Percentiles rank a stretch among this genome's conserved stretches.
Evolutionary conservation across 2,329 filamentous ascomycete genomes (phyloP).

Genomic region (Annulohypoxylon truncatum): DNA sequence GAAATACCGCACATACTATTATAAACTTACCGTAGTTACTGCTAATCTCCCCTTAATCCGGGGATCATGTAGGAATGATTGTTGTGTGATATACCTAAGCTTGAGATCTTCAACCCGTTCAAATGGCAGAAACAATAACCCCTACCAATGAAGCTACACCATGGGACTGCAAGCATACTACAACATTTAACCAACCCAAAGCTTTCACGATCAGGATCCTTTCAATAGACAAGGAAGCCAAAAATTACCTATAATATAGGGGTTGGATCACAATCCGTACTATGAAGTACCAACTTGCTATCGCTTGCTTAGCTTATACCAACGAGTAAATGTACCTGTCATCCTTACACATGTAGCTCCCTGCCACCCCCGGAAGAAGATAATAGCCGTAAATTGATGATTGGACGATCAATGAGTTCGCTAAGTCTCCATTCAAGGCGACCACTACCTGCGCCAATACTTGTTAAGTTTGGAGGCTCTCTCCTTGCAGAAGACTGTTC

Average conservation of each 20-base stretch:
- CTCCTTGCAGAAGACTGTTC: neutral
- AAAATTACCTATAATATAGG: constrained; percentile 7
- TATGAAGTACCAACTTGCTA: neutral
- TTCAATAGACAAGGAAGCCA: constrained; percentile 1
- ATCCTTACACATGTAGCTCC: neutral
- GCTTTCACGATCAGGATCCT: neutral
- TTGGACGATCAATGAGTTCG: neutral
- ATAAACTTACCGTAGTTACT: no score
- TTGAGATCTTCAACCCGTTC: neutral
- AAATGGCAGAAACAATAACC: neutral
- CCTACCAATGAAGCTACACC: neutral
- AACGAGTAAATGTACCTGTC: neutral
- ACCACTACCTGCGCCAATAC: neutral
- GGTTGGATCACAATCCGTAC: constrained; percentile 1
- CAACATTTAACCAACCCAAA: no score
- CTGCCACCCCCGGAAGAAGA: neutral
- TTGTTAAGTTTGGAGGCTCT: neutral
- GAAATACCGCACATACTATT: constrained; percentile 8
- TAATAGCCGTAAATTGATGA: neutral
- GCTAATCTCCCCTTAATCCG: neutral
- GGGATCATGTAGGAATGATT: neutral
- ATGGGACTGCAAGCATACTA: no score
- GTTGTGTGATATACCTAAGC: neutral
- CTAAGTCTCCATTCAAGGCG: neutral
- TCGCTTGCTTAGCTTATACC: constrained; percentile 1